Base-by-base conservation (phyloP, 2,329 filamentous ascomycete genomes). In the Curvularia eragrostidis region DNA sequence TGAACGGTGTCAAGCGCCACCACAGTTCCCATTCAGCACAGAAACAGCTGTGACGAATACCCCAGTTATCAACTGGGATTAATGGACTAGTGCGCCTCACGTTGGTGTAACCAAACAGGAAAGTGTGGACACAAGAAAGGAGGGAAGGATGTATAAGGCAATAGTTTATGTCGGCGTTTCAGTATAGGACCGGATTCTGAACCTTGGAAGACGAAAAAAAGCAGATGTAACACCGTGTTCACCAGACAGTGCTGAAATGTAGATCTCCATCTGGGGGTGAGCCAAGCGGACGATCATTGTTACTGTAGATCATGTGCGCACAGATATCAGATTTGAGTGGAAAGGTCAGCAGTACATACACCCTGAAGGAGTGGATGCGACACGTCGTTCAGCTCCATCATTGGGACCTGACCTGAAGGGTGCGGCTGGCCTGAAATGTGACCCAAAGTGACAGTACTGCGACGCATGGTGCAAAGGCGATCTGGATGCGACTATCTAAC, bases 401-500 rank as follows among this genome's bases (percentile, higher is more conserved):
- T 42, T 21, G 15, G 21, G 15, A 42, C 2, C 12, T 50, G 28
- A 28, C 44, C 24, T 34, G 21, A 48, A 49, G 34, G 26, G 46
- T 49, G 34, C 23, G 50, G 38, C 19, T 34, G 30, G 39, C 43
- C 26, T n/a, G 19, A 13, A 26, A 44, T 34, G 39, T 52, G n/a
- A 47, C 26, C 15, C 6, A 38, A 34, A 39, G 24, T 38, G 50
- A 38, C 46, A 38, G 13, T 36, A 23, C 48, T 44, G 48, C 50
- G 54, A 56, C 39, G 60, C 48, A 51, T 47, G 51, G 59, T 52
- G 54, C 55, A 55, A 48, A 48, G 26, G 51, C n/a, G 48, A 58
- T 54, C 59, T 58, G 41, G 63, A 54, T 39, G 48, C 57, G 54
- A 51, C 52, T 52, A 46, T 64, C 58, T 58, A 59, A 59, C 61